Evolutionary conservation across 2,329 filamentous ascomycete species (phyloP), one percentile per base, ranked within the genome.

Genomic region (Colletotrichum endophyticum): DNA sequence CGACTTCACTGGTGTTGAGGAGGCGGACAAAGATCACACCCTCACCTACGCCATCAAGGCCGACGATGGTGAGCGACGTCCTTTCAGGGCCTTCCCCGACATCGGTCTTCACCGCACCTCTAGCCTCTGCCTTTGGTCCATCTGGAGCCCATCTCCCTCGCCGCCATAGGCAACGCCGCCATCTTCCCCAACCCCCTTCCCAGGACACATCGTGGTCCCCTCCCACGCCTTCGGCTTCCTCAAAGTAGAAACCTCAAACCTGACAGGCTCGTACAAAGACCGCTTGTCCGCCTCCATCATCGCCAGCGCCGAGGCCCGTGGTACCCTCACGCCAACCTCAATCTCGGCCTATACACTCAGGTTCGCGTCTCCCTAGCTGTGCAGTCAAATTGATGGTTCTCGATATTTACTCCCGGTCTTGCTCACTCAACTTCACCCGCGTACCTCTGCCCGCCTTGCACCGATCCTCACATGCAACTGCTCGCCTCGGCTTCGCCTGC

Each of bases 21-120:
- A 99, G 92, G 90, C 96, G 81, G 94, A 97, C 87, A 97, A 97
- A 86, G 97, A 99, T 92, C 98, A 93, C 94, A 94, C 91, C 81
- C 92, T 99, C 85, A 99, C 96, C 84, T 96, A 99, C 92, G 96
- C 95, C 81, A 93, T 93, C 80, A 96, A 98, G 92, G 93, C 92
- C 81, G 95, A 96, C 79, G 95, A 98, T 80, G 95, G 95, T 84
- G 94, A 96, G 90, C 96, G 97, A 90, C 96, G 97, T 84, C 97
- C 97, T 86, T 99, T 99, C 95, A 99, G 99, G 95, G 95, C 94
- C 88, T 95, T 95, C 95, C 94, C 99, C 82, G 97, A 99, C 85
- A 97, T 99, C 85, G 97, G 97, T 92, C 95, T 99, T 84, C 92
- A 93, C 89, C 95, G 97, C 85, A 99, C 97, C 86, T 98, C 96